Evolutionary conservation across 768 basidiomycete genomes (phyloP).

Genomic region (Phaeotremella skinneri): DNA sequence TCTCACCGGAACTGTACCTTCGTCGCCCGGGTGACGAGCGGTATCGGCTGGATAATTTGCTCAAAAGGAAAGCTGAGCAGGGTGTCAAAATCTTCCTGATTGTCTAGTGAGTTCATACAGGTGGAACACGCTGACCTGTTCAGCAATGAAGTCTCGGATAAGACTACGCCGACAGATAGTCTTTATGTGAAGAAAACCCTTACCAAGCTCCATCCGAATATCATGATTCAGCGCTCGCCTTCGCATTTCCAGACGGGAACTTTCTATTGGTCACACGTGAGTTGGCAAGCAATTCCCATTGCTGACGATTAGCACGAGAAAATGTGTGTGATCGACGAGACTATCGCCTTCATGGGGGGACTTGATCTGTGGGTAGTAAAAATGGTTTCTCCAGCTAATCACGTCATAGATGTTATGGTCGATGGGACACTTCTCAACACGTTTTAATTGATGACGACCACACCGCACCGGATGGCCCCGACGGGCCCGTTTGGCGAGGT

Average conservation of each 20-base stretch:
- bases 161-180: conserved; percentile 92
- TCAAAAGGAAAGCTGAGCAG: conserved; percentile 87
- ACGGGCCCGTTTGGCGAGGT: conserved; percentile 81
- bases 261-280: conserved; percentile 96
- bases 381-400: background rate
- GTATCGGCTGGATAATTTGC: conserved; percentile 79
- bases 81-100: conserved; percentile 96
- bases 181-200: conserved; percentile 87
- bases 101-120: conserved; percentile 65
- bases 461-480: conserved; percentile 56
- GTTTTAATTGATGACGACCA: conserved; percentile 77
- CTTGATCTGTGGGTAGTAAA: conserved; percentile 72
- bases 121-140: conserved; percentile 11
- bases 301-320: conserved; percentile 76
- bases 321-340: conserved; percentile 92
- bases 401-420: conserved; percentile 38
- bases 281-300: conserved; percentile 33
- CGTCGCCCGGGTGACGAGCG: conserved; percentile 78
- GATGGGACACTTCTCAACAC: conserved; percentile 97
- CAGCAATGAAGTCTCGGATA: conserved; percentile 91
- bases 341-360: conserved; percentile 97
- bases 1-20: conserved; percentile 68
- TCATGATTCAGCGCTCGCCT: conserved; percentile 94
- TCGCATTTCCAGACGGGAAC: conserved; percentile 97
- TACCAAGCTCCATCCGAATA: conserved; percentile 77